Evolutionary conservation across 139 green algal species (phyloP), one percentile per base, ranked within the genome.

Genomic region (Raphidocelis subcapitata): DNA sequence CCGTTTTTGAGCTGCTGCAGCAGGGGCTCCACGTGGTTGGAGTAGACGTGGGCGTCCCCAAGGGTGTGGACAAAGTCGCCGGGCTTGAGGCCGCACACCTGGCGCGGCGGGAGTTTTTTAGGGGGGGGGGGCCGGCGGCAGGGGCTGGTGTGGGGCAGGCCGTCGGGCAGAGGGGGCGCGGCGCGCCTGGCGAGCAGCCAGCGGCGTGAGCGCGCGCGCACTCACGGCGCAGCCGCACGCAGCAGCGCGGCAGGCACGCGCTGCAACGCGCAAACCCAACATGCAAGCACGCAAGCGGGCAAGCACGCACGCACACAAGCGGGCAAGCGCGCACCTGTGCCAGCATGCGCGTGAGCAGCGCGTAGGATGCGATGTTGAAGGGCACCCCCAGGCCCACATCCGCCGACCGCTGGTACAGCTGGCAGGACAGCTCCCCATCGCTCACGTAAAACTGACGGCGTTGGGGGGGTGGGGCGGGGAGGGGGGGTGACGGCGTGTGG

Each of bases 351-450:
- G 96, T 99, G 36, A 99, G 89, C 69, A 99, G 85, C 1, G 95
- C 84, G 83, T 99, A 99, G 28, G 79, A 92, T 24, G 96, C 96
- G 74, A 99, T 98, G 92, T 99, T 99, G 93, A 99, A 99, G 37
- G 96, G 96, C 74, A 99, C 96, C 5, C 96, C 96, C 41, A 99
- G 87, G n/a, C 96, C 96, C 47, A 99, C 87, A 82, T 99, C 96
- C 69, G 90, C 97, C 14, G 88, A 97, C 24, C 96, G 90, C 89
- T 99, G 96, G 82, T 99, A 98, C 93, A 99, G 97, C 77, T 97
- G 89, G 81, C 96, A 99, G 20, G 82, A 94, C 56, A 99, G 86
- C 88, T 99, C 96, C 18, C 96, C 94, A 70, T 98, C 78, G 0
- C 92, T 91, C 66, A 99, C 96, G 84, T 96, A 99, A 52, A 99